phyloP scores from a whole-genome alignment of 1,284 basidiomycete genomes.

The Rhodotorula sp. region DNA sequence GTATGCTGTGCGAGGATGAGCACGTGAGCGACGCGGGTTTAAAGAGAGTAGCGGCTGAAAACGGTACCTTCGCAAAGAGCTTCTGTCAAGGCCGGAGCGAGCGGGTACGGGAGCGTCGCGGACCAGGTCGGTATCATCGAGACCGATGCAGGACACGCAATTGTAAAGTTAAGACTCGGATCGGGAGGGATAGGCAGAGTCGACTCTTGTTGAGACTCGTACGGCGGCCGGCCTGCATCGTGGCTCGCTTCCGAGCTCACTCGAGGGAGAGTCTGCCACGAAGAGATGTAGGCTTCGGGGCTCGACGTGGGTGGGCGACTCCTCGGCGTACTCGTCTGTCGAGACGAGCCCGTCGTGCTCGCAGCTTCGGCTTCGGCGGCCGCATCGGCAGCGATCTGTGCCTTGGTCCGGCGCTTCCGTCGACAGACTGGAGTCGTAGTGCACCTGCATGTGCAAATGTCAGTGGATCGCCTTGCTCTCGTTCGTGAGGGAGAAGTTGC shows the following conservation, averaged over 20 bases:
- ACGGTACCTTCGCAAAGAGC: too few relatives aligned
- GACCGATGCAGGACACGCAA: too few relatives aligned
- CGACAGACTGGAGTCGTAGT: not conserved
- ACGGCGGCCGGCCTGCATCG: too few relatives aligned
- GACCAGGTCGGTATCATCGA: too few relatives aligned
- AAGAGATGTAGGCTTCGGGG: too few relatives aligned
- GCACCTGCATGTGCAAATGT: not conserved
- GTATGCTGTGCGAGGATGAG: not conserved
- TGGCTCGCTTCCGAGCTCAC: too few relatives aligned
- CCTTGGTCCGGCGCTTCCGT: not conserved
- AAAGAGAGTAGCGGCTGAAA: not conserved
- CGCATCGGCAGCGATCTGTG: not conserved
- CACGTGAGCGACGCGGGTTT: not conserved
- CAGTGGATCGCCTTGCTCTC: not conserved
- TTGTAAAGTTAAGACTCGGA: too few relatives aligned
- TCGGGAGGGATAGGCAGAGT: too few relatives aligned
- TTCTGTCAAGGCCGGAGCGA: too few relatives aligned
- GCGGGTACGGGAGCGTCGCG: too few relatives aligned
- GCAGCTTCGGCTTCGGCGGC: not conserved
- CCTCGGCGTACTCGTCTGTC: not conserved
- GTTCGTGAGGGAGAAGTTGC: not conserved
- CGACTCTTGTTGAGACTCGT: too few relatives aligned
- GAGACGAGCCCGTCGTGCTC: not conserved
- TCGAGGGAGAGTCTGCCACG: too few relatives aligned
- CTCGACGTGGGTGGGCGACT: not conserved